Conservation (phyloP, 805 yeast species). For the Metschnikowia aberdeeniae region DNA sequence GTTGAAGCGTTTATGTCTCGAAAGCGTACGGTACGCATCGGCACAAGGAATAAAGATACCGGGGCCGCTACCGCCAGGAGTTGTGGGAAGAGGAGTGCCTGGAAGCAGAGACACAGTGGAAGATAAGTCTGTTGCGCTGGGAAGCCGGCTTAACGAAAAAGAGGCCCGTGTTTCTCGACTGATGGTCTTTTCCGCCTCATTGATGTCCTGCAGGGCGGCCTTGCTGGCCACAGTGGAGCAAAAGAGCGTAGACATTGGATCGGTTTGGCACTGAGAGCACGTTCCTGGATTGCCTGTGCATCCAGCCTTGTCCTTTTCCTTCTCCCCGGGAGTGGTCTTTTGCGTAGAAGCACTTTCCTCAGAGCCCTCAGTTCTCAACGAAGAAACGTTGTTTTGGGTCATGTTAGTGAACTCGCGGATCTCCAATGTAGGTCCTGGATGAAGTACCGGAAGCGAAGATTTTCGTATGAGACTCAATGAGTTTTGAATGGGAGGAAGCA, state of each 20-base stretch:
- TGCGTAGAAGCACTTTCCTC: conserved; percentile 2
- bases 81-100: conserved; percentile 17
- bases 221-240: conserved; percentile 78
- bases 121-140: conserved; percentile 1
- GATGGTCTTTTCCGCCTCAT: conserved; percentile 1
- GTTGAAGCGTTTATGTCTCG: conserved; percentile 74
- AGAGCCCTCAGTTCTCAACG: conserved; percentile 17
- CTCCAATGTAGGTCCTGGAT: conserved; percentile 61
- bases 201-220: conserved; percentile 22
- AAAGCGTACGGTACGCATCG: conserved; percentile 83
- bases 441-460: conserved; percentile 50
- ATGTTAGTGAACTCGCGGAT: conserved; percentile 42
- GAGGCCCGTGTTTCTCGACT: conserved; percentile 1
- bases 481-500: conserved; percentile 41
- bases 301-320: conserved; percentile 29
- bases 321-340: conserved; percentile 7
- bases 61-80: conserved; percentile 17
- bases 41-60: conserved; percentile 78
- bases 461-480: conserved; percentile 25
- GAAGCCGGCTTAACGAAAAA: neutral
- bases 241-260: conserved; percentile 84
- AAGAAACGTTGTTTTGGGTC: conserved; percentile 36
- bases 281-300: conserved; percentile 90
- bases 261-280: conserved; percentile 75
- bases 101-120: conserved; percentile 9